Conservation (phyloP, 768 basidiomycete genomes). For the Candolleomyces aberdarensis region DNA sequence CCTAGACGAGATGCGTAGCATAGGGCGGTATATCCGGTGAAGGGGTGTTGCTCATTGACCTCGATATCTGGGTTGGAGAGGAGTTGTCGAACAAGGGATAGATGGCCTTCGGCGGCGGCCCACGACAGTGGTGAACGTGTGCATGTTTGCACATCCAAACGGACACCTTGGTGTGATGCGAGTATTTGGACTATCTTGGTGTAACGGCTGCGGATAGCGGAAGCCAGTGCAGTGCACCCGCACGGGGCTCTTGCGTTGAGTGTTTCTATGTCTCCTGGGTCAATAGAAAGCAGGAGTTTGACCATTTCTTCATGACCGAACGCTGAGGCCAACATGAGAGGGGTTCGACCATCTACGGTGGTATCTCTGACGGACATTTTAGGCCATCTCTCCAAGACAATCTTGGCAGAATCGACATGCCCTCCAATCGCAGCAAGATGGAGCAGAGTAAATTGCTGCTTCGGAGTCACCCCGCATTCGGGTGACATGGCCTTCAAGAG, state of each 20-base stretch:
- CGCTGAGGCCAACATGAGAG: not conserved
- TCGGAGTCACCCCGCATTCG: not conserved
- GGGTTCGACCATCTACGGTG: not conserved
- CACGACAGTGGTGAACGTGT: not conserved
- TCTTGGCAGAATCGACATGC: not conserved
- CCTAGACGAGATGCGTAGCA: not conserved
- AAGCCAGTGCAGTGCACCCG: not conserved
- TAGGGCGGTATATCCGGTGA: not conserved
- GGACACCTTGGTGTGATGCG: not conserved
- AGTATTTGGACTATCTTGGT: not conserved
- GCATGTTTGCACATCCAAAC: not conserved
- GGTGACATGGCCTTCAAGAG: not conserved
- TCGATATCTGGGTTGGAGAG: not conserved
- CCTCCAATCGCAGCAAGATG: not conserved
- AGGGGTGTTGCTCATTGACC: not conserved
- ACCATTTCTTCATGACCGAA: not conserved
- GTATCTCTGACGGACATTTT: not conserved
- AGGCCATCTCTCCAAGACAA: not conserved
- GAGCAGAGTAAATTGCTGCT: not conserved
- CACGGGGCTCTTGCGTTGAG: not conserved
- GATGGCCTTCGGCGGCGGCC: not conserved
- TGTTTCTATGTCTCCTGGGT: not conserved
- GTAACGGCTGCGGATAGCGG: not conserved
- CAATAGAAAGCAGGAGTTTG: not conserved
- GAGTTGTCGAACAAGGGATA: not conserved